A percentile compares a stretch with the other conserved stretches of the same genome.
Conservation (phyloP, 2,329 filamentous ascomycete genomes). For the Cladosporium cucumerinum region DNA sequence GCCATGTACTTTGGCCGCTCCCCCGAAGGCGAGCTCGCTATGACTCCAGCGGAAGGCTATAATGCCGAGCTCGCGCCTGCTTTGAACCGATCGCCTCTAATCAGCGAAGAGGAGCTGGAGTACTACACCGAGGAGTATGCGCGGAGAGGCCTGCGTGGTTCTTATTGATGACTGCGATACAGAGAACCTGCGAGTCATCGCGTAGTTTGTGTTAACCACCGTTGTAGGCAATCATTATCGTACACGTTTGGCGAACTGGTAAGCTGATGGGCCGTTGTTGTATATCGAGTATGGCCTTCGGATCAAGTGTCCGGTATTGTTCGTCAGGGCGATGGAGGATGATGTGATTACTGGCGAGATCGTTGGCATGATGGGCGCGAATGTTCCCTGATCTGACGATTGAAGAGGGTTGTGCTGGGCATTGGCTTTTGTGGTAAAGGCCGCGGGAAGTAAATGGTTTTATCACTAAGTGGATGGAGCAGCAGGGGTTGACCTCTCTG, state of each 20-base stretch:
- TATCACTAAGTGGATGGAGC: slow-evolving; percentile 64
- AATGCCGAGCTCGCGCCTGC: slow-evolving; percentile 49
- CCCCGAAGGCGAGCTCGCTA: slow-evolving; percentile 54
- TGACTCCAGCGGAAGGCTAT: slow-evolving; percentile 61
- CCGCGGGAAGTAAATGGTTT: slow-evolving; percentile 66
- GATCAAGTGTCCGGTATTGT: slow-evolving; percentile 57
- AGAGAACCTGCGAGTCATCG: background rate
- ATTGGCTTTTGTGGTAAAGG: slow-evolving; percentile 81
- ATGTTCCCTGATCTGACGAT: slow-evolving; percentile 63
- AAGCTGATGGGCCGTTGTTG: slow-evolving; percentile 59
- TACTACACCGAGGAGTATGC: background rate
- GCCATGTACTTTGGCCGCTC: slow-evolving; percentile 66
- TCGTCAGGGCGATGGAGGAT: slow-evolving; percentile 71
- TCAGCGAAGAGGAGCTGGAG: background rate
- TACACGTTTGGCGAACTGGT: slow-evolving; percentile 65
- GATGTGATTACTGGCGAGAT: slow-evolving; percentile 68
- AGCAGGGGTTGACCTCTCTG: slow-evolving; percentile 38
- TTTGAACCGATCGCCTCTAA: background rate
- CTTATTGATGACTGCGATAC: background rate
- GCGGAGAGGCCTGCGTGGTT: background rate
- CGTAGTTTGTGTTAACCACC: slow-evolving; percentile 54
- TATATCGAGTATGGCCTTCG: slow-evolving; percentile 21
- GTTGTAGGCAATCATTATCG: slow-evolving; percentile 76
- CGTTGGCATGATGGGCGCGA: slow-evolving; percentile 67
- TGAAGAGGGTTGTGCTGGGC: slow-evolving; percentile 64